phyloP scores from a whole-genome alignment of 2,329 filamentous ascomycete species.

The Colletotrichum melonis region DNA sequence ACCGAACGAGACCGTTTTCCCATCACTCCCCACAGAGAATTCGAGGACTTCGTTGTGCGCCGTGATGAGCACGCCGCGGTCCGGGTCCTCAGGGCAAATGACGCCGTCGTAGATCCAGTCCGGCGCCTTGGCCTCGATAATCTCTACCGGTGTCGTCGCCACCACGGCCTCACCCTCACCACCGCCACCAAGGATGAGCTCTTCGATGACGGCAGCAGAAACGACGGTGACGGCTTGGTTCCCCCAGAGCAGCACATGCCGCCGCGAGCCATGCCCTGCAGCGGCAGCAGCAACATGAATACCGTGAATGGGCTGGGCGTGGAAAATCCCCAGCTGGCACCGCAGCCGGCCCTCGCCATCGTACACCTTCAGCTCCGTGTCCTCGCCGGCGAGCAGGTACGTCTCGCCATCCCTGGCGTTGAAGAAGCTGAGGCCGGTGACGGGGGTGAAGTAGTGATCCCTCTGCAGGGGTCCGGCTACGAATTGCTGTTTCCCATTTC shows the following conservation, averaged over 20 bases:
- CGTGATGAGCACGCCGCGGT: constrained; percentile 74
- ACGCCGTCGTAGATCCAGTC: constrained; percentile 84
- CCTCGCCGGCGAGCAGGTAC: constrained; percentile 70
- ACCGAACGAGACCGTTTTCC: constrained; percentile 53
- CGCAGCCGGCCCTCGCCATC: constrained; percentile 51
- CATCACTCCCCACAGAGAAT: constrained; percentile 49
- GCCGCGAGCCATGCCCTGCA: neutral
- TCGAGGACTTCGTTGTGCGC: constrained; percentile 86
- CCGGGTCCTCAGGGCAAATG: constrained; percentile 57
- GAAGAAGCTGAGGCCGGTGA: constrained; percentile 70
- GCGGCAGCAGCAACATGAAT: constrained; percentile 59
- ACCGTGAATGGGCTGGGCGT: constrained; percentile 79
- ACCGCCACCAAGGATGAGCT: constrained; percentile 35
- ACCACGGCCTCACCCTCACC: constrained; percentile 36
- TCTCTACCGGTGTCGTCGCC: constrained; percentile 5
- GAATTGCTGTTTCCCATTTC: neutral
- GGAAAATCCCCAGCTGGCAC: constrained; percentile 66
- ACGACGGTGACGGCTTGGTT: constrained; percentile 67
- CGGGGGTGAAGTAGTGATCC: constrained; percentile 61
- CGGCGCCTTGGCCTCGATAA: constrained; percentile 59
- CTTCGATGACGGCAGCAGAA: constrained; percentile 43
- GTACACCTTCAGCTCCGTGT: constrained; percentile 68
- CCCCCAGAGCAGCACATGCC: constrained; percentile 74
- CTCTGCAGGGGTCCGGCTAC: constrained; percentile 37
- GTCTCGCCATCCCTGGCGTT: constrained; percentile 40